These are phyloP conservation scores for Colletotrichum orchidophilum DNA, from an alignment of 2,329 filamentous ascomycete genomes.

Conservation along the genomic window DNA sequence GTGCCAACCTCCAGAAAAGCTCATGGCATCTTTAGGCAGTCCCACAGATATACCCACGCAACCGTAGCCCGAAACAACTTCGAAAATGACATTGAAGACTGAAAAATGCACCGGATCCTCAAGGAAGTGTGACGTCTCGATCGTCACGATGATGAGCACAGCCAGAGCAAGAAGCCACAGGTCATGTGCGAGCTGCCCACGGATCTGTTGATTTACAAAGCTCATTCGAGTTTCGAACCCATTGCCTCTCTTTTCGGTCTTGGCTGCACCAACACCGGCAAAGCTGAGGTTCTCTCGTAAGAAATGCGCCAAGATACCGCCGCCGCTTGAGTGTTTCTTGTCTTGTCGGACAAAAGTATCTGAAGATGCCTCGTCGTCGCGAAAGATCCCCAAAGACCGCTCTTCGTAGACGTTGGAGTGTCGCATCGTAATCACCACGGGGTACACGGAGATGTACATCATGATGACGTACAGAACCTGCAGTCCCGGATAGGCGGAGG, in stretches of 20 bases:
- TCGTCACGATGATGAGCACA: conserved; percentile 67
- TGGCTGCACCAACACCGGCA: conserved; percentile 53
- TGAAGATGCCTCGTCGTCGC: conserved; percentile 40
- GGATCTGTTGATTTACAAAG: conserved; percentile 66
- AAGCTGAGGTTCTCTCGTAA: conserved; percentile 41
- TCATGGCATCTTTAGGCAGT: conserved; percentile 61
- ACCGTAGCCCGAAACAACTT: conserved; percentile 67
- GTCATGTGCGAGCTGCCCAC: conserved; percentile 73
- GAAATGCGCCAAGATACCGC: conserved; percentile 39
- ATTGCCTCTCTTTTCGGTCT: conserved; percentile 17
- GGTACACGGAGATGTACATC: conserved; percentile 74
- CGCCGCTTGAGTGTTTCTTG: conserved; percentile 38
- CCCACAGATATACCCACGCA: conserved; percentile 70
- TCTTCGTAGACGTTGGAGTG: conserved; percentile 80
- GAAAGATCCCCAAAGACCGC: conserved; percentile 69
- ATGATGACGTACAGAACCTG: conserved; percentile 70
- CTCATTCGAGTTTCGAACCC: conserved; percentile 50
- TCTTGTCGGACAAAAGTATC: not conserved
- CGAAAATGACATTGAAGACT: conserved; percentile 69
- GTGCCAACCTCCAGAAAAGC: conserved; percentile 64
- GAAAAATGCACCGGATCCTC: conserved; percentile 61
- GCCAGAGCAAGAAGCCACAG: conserved; percentile 73
- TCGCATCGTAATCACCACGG: conserved; percentile 70
- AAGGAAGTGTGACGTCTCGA: conserved; percentile 66
- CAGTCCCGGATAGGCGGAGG: conserved; percentile 64